phyloP scores from a whole-genome alignment of 768 basidiomycete genomes.

The Tylopilus subfusipes region DNA sequence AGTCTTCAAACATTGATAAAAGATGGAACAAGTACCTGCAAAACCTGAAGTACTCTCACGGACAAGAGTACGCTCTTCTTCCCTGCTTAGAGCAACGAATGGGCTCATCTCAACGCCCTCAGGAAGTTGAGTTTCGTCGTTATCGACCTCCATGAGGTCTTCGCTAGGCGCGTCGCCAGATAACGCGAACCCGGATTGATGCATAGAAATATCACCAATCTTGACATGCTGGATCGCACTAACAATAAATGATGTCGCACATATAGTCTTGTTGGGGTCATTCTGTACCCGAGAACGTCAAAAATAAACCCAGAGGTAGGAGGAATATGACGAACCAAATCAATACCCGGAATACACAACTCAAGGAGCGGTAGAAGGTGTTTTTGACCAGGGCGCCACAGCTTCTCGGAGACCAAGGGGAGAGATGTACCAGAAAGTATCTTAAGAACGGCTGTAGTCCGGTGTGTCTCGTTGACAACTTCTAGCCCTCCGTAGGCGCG shows the following conservation, averaged over 20 bases:
- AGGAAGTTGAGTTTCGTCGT: conserved; percentile 45
- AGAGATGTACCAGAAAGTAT: conserved; percentile 75
- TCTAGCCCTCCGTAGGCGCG: conserved; percentile 91
- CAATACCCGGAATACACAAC: conserved; percentile 87
- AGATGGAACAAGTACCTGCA: conserved; percentile 48
- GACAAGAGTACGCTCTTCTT: conserved; percentile 69
- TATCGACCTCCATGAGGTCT: conserved; percentile 52
- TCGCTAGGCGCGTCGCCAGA: conserved; percentile 52
- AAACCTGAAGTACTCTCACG: conserved; percentile 77
- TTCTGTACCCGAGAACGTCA: conserved; percentile 44
- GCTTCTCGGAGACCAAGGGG: conserved; percentile 68
- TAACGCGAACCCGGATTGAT: conserved; percentile 53
- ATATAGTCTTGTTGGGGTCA: conserved; percentile 76
- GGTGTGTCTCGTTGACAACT: conserved; percentile 90
- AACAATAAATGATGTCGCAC: conserved; percentile 75
- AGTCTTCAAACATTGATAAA: neutral
- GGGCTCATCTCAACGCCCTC: conserved; percentile 42
- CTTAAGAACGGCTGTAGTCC: conserved; percentile 87
- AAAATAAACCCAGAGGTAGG: neutral
- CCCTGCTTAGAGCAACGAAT: conserved; percentile 42
- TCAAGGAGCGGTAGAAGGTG: conserved; percentile 86
- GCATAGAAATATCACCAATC: conserved; percentile 69
- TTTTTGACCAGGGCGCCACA: conserved; percentile 86
- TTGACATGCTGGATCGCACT: conserved; percentile 72
- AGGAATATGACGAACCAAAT: conserved; percentile 52